Evolutionary conservation across 2,329 filamentous ascomycete genomes (phyloP).

Genomic region (Nigrospora oryzae): DNA sequence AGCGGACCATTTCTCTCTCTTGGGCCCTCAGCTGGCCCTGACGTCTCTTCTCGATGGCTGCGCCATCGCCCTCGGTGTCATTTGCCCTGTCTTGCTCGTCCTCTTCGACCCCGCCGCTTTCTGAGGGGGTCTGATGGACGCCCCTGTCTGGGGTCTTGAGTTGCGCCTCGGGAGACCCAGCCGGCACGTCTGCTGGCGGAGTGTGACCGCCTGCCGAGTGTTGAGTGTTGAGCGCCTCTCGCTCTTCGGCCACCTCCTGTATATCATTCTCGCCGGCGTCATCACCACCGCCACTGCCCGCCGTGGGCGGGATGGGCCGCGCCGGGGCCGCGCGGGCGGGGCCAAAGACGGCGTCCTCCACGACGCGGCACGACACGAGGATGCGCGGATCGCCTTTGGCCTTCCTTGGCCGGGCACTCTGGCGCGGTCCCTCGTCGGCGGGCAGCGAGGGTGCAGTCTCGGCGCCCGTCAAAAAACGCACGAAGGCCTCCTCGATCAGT

Average conservation of each 20-base stretch:
- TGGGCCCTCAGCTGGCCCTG: conserved; percentile 38
- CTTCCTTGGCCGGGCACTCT: conserved; percentile 15
- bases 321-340: conserved; percentile 24
- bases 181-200: too few species aligned
- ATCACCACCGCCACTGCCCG: conserved; percentile 1
- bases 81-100: conserved; percentile 25
- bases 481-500: conserved; percentile 42
- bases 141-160: too few species aligned
- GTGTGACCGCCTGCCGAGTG: too few species aligned
- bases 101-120: too few species aligned
- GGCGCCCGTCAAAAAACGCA: conserved; percentile 19
- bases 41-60: conserved; percentile 37
- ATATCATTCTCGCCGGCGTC: conserved; percentile 3
- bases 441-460: neutral
- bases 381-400: conserved; percentile 42
- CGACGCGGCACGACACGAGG: conserved; percentile 37
- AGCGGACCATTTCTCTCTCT: conserved; percentile 21
- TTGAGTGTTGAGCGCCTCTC: too few species aligned
- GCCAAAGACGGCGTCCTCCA: conserved; percentile 42
- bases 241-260: too few species aligned
- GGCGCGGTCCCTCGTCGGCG: neutral
- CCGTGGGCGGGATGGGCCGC: neutral
- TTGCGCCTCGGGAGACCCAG: too few species aligned
- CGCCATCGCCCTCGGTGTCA: conserved; percentile 39
- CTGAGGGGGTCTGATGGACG: too few species aligned